phyloP scores from a whole-genome alignment of 2,329 filamentous ascomycete genomes.

The Xylaria multiplex region DNA sequence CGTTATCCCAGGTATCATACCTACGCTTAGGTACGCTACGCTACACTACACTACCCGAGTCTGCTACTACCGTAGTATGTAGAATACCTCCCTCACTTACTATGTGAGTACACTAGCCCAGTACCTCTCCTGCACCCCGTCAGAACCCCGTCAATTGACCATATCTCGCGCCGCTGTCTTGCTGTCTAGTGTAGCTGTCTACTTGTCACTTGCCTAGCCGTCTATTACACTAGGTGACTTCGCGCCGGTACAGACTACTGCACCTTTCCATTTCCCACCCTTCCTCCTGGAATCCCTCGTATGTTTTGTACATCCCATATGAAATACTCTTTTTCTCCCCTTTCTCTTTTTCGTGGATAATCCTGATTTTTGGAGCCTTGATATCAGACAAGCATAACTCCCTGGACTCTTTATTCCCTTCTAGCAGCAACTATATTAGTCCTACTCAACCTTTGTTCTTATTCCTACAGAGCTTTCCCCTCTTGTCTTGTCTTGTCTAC shows the following conservation, averaged over 20 bases:
- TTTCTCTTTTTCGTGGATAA: constrained; percentile 15
- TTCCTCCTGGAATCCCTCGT: constrained; percentile 40
- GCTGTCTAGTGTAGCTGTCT: constrained; percentile 12
- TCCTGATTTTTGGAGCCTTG: constrained; percentile 1
- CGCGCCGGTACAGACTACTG: constrained; percentile 45
- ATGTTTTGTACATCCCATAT: constrained; percentile 30
- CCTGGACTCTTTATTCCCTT: not conserved
- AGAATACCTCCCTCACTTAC: no score
- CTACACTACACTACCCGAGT: not conserved
- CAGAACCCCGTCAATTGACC: constrained; percentile 32
- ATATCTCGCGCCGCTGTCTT: constrained; percentile 28
- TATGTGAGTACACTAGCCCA: no score
- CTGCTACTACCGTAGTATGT: not conserved
- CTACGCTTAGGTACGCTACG: constrained; percentile 5
- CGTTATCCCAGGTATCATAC: no score
- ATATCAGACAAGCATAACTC: constrained; percentile 6
- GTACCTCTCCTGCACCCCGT: constrained; percentile 14
- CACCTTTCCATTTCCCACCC: constrained; percentile 42
- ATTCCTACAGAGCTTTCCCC: not conserved
- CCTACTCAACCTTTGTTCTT: not conserved
- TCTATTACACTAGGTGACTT: constrained; percentile 40
- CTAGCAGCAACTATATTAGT: not conserved
- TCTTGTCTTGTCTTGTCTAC: not conserved
- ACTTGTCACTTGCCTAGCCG: no score
- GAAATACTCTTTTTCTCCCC: constrained; percentile 30